These are phyloP conservation scores for Aspergillus floridensis DNA, from an alignment of 2,329 filamentous ascomycete genomes.

Conservation along the genomic window DNA sequence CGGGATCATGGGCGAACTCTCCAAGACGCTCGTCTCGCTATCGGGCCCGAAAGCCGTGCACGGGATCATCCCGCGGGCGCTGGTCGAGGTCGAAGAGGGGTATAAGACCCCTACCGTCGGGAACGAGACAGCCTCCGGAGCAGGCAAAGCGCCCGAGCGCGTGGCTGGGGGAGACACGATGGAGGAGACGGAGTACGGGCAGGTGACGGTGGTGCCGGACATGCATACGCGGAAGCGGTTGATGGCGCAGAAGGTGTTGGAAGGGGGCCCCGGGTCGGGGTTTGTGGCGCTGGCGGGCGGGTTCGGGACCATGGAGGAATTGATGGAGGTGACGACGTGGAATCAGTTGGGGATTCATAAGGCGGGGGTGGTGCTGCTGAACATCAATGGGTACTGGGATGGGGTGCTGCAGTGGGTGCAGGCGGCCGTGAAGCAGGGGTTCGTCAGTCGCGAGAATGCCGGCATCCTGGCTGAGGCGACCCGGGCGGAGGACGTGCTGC, in stretches of 20 bases:
- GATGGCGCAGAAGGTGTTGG: slow-evolving; percentile 86
- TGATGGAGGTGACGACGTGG: slow-evolving; percentile 92
- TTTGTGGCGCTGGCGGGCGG: slow-evolving; percentile 88
- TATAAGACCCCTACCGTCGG: slow-evolving; percentile 17
- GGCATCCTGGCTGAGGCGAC: slow-evolving; percentile 76
- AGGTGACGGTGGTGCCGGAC: slow-evolving; percentile 83
- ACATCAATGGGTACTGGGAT: slow-evolving; percentile 90
- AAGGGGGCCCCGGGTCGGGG: slow-evolving; percentile 76
- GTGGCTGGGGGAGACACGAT: slow-evolving; percentile 53
- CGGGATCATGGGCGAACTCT: slow-evolving; percentile 92
- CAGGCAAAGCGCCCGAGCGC: slow-evolving; percentile 49
- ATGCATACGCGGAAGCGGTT: slow-evolving; percentile 96
- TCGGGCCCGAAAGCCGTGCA: slow-evolving; percentile 79
- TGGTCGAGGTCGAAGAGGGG: slow-evolving; percentile 68
- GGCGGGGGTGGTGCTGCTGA: slow-evolving; percentile 74
- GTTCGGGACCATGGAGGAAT: slow-evolving; percentile 92
- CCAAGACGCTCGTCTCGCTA: slow-evolving; percentile 78
- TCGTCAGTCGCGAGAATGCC: slow-evolving; percentile 68
- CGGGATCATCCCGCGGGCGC: slow-evolving; percentile 85
- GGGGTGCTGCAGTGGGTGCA: slow-evolving; percentile 79
- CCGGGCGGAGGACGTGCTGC: slow-evolving; percentile 69
- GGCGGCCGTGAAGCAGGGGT: slow-evolving; percentile 71
- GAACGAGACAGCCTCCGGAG: no score
- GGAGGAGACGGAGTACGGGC: slow-evolving; percentile 61
- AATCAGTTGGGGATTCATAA: slow-evolving; percentile 94